Evolutionary conservation across 305 asterid genomes (phyloP).

Genomic region (Fraxinus paxiana): DNA sequence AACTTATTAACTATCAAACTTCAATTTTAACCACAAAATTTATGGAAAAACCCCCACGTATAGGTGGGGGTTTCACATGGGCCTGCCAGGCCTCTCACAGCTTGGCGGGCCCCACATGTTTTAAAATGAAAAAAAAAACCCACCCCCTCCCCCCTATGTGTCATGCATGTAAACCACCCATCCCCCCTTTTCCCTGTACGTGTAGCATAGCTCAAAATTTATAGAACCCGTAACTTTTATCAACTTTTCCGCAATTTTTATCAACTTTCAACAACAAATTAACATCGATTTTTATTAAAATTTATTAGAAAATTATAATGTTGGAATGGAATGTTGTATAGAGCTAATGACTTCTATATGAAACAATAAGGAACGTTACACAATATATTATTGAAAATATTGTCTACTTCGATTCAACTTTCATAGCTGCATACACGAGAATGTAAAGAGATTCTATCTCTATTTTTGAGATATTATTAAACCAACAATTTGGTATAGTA

Average conservation of each 20-base stretch:
- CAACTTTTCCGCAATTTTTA: background rate
- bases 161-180: no score
- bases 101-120: background rate
- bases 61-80: no score
- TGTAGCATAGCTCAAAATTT: no score
- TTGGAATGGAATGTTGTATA: background rate
- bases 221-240: background rate
- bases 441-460: background rate
- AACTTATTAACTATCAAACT: background rate
- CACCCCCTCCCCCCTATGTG: no score
- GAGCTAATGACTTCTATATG: background rate
- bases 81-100: background rate
- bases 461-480: background rate
- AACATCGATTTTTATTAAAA: background rate
- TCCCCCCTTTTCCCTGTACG: no score
- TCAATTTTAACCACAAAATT: background rate
- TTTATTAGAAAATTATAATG: no score
- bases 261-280: no score
- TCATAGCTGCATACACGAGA: background rate
- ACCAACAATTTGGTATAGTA: background rate
- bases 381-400: background rate
- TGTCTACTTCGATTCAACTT: background rate
- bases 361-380: background rate
- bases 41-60: no score
- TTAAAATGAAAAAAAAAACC: no score